A percentile compares a stretch with the other conserved stretches of the same genome.
Conservation (phyloP, 805 yeast genomes). For the Metschnikowia gruessii region DNA sequence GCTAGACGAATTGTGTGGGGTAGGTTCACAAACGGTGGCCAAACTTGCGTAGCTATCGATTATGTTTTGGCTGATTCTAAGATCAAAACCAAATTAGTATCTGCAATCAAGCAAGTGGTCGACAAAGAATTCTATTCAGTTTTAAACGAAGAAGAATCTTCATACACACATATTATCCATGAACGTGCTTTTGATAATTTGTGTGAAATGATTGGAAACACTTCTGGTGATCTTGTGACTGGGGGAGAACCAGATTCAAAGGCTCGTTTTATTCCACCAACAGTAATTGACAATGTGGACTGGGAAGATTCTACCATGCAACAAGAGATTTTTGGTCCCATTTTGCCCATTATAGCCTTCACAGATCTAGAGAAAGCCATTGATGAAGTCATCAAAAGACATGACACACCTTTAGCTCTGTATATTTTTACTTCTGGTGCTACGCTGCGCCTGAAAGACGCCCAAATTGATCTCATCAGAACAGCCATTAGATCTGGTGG, state of each 20-base stretch:
- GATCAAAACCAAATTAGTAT: constrained; percentile 51
- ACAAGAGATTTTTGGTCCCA: constrained; percentile 81
- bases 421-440: constrained; percentile 60
- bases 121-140: constrained; percentile 45
- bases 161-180: constrained; percentile 60
- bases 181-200: constrained; percentile 51
- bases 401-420: constrained; percentile 79
- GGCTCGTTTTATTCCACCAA: constrained; percentile 63
- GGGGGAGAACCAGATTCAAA: constrained; percentile 44
- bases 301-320: constrained; percentile 72
- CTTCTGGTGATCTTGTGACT: constrained; percentile 52
- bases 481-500: constrained; percentile 68
- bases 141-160: constrained; percentile 24
- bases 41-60: constrained; percentile 88
- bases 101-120: constrained; percentile 38
- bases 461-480: constrained; percentile 42
- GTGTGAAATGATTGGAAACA: constrained; percentile 38
- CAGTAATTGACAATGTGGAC: constrained; percentile 59
- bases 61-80: constrained; percentile 66
- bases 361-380: constrained; percentile 44
- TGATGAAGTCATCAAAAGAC: constrained; percentile 40
- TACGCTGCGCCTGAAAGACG: constrained; percentile 44
- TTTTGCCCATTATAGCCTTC: constrained; percentile 69
- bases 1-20: constrained; percentile 76
- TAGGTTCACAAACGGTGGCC: constrained; percentile 78